Conservation (phyloP, 176 grass and related monocot genomes). For the maize (Zea mays) region DNA sequence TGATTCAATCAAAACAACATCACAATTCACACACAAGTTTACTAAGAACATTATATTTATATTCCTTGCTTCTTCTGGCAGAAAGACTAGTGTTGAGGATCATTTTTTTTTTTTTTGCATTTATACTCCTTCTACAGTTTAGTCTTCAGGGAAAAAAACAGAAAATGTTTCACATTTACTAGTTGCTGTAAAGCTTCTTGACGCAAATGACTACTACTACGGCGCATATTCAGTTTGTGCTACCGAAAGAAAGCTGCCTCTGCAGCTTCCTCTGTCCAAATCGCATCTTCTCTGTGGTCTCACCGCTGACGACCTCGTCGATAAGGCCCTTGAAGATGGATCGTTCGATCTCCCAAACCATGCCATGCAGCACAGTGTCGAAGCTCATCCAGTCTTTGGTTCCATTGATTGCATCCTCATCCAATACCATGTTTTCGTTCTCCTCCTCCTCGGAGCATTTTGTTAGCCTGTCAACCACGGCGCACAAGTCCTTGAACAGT, state of each 20-base stretch:
- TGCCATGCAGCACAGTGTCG: conserved; percentile 38
- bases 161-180: conserved; percentile 38
- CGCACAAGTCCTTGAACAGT: conserved; percentile 69
- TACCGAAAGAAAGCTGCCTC: conserved; percentile 54
- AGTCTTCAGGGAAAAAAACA: conserved; percentile 26
- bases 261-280: conserved; percentile 38
- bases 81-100: conserved; percentile 17
- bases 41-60: not conserved
- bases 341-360: conserved; percentile 70
- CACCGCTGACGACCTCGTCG: conserved; percentile 49
- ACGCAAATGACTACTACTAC: conserved; percentile 20
- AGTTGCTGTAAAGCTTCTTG: conserved; percentile 40
- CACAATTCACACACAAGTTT: not conserved
- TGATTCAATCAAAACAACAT: not conserved
- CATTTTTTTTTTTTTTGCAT: too few relatives aligned
- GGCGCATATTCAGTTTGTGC: conserved; percentile 41
- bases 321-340: conserved; percentile 74
- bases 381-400: conserved; percentile 59
- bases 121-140: conserved; percentile 54
- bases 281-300: conserved; percentile 34
- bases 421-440: conserved; percentile 32
- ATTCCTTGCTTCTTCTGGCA: conserved; percentile 26
- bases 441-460: conserved; percentile 45
- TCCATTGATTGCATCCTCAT: conserved; percentile 44
- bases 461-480: conserved; percentile 54